A percentile compares a stretch with the other conserved stretches of the same genome.
phyloP scores from a whole-genome alignment of 768 basidiomycete genomes.

The Pleurotus citrinopileatus region DNA sequence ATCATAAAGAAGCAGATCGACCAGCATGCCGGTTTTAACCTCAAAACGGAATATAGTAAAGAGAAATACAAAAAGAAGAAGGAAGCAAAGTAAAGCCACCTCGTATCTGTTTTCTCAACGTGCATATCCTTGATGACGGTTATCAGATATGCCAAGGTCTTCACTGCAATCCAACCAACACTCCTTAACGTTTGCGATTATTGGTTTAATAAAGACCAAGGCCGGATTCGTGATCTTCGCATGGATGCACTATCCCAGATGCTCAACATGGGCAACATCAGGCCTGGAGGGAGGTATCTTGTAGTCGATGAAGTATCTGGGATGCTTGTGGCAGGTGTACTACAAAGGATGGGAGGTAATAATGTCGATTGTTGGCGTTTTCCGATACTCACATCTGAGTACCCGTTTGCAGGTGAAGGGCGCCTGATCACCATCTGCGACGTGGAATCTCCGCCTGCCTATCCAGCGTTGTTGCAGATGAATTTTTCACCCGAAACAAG shows the following conservation, averaged over 20 bases:
- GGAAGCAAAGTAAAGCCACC: conserved; percentile 75
- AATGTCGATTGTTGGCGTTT: not conserved
- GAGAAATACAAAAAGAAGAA: conserved; percentile 98
- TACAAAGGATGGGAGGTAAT: conserved; percentile 86
- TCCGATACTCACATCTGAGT: not conserved
- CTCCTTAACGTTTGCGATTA: conserved; percentile 85
- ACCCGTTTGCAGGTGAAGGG: conserved; percentile 52
- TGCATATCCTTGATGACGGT: too few species aligned
- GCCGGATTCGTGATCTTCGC: conserved; percentile 78
- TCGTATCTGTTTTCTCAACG: not conserved
- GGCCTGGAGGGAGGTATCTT: conserved; percentile 84
- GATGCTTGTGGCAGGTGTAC: conserved; percentile 75
- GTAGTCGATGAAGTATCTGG: conserved; percentile 93
- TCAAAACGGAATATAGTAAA: conserved; percentile 98
- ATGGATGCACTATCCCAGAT: conserved; percentile 89
- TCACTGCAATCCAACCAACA: conserved; percentile 87
- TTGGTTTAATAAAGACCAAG: conserved; percentile 84
- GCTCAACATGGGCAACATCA: conserved; percentile 76
- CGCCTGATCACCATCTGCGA: conserved; percentile 83
- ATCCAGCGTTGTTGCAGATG: conserved; percentile 80
- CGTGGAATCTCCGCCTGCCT: conserved; percentile 90
- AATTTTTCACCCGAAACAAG: conserved; percentile 67
- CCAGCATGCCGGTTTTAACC: conserved; percentile 83
- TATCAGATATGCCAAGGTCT: conserved; percentile 78
- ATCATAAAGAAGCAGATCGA: conserved; percentile 95